Conservation (phyloP, 2,329 filamentous ascomycete genomes). For the Dichotomopilus funicola region DNA sequence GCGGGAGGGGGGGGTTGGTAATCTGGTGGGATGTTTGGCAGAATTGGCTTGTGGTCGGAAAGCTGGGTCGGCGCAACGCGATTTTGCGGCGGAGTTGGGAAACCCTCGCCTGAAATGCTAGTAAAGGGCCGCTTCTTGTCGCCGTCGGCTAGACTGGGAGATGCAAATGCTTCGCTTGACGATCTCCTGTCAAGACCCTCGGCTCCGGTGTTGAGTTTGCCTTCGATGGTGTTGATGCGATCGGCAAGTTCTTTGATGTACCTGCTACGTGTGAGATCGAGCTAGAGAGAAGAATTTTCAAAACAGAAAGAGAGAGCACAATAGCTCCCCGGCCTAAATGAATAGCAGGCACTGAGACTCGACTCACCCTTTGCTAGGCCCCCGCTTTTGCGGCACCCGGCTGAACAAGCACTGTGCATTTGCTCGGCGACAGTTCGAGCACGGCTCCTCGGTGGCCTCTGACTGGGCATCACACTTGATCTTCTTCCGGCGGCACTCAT, state of each 20-base stretch:
- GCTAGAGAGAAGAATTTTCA: neutral
- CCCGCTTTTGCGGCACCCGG: slow-evolving; percentile 78
- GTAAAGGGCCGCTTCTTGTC: slow-evolving; percentile 44
- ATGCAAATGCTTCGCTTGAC: slow-evolving; percentile 47
- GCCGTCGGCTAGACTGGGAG: slow-evolving; percentile 38
- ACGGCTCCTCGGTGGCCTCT: slow-evolving; percentile 66
- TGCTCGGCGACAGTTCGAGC: slow-evolving; percentile 73
- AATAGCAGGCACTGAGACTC: neutral
- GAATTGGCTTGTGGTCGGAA: slow-evolving; percentile 32
- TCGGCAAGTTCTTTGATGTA: slow-evolving; percentile 92
- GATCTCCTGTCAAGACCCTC: slow-evolving; percentile 36
- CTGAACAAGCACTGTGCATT: slow-evolving; percentile 78
- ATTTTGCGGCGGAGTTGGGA: slow-evolving; percentile 34
- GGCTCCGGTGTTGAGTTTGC: slow-evolving; percentile 54
- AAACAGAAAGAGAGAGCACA: neutral
- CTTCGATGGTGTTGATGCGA: slow-evolving; percentile 74
- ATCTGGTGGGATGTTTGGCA: slow-evolving; percentile 22
- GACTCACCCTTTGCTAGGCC: slow-evolving; percentile 76
- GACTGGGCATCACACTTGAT: slow-evolving; percentile 80
- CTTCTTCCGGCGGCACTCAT: slow-evolving; percentile 84
- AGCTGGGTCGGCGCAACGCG: slow-evolving; percentile 35
- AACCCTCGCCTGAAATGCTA: slow-evolving; percentile 39
- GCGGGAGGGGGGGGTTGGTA: no score
- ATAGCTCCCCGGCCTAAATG: slow-evolving; percentile 1
- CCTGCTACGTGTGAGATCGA: slow-evolving; percentile 32